phyloP scores from a whole-genome alignment of 441 rosid species.

The Corymbia citriodora region DNA sequence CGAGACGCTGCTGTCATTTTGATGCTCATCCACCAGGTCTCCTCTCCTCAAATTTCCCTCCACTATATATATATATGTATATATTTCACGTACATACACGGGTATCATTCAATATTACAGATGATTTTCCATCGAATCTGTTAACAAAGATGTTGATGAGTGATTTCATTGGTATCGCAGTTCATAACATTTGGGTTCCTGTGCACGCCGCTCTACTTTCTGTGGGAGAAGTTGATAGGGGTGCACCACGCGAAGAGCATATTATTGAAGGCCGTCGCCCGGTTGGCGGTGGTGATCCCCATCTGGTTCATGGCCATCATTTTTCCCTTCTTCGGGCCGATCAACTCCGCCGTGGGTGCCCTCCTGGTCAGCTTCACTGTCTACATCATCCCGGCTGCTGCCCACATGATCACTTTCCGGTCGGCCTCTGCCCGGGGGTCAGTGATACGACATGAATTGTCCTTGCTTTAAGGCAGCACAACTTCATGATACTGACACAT shows the following conservation, averaged over 20 bases:
- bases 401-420: constrained; percentile 47
- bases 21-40: constrained; percentile 61
- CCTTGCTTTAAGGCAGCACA: background rate
- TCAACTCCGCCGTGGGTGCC: constrained; percentile 57
- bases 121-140: background rate
- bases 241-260: constrained; percentile 58
- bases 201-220: constrained; percentile 46
- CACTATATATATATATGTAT: background rate
- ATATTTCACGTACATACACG: background rate
- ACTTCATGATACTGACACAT: background rate
- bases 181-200: constrained; percentile 62
- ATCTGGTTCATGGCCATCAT: constrained; percentile 62
- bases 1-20: constrained; percentile 47
- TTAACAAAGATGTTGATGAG: background rate
- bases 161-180: constrained; percentile 12
- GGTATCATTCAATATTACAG: background rate
- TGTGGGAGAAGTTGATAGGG: constrained; percentile 60
- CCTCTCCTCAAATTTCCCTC: background rate
- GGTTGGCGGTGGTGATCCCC: constrained; percentile 50
- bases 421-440: constrained; percentile 42
- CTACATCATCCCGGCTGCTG: constrained; percentile 51
- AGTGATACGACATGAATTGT: constrained; percentile 1
- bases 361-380: constrained; percentile 58
- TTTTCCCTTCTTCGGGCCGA: constrained; percentile 62
- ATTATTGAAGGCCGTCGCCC: constrained; percentile 32